Percentiles rank a stretch among this genome's conserved stretches.
Evolutionary conservation across 2,329 filamentous ascomycete species (phyloP).

Genomic region (Aspergillus proliferans): DNA sequence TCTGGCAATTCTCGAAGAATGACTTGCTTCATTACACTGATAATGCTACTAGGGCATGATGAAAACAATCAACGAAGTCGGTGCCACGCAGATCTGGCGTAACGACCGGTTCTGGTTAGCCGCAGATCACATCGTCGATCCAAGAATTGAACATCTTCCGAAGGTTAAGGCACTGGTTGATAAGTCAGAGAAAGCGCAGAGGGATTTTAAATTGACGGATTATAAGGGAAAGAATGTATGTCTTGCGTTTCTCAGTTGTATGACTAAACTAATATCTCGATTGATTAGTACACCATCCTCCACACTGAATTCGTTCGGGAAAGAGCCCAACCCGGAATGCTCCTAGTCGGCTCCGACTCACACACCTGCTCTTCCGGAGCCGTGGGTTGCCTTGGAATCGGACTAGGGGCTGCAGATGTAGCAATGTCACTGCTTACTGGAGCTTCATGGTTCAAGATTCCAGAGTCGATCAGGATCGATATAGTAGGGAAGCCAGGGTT

Average conservation of each 20-base stretch:
- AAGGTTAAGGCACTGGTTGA: constrained; percentile 33
- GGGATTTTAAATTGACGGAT: constrained; percentile 42
- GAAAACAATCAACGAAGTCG: constrained; percentile 35
- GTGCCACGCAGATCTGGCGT: constrained; percentile 40
- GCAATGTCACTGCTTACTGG: constrained; percentile 42
- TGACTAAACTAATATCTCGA: too few species aligned
- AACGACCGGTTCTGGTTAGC: constrained; percentile 49
- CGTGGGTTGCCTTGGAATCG: constrained; percentile 39
- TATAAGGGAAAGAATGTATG: constrained; percentile 34
- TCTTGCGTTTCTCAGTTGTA: background rate
- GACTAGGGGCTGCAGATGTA: constrained; percentile 43
- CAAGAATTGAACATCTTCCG: constrained; percentile 33
- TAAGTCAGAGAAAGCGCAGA: constrained; percentile 30
- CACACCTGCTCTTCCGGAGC: constrained; percentile 44
- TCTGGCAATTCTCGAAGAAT: constrained; percentile 1
- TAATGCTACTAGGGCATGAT: constrained; percentile 32
- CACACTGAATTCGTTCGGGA: constrained; percentile 45
- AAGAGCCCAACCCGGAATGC: constrained; percentile 40
- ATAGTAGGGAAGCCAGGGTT: constrained; percentile 31
- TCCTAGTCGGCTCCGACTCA: constrained; percentile 41
- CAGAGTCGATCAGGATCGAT: constrained; percentile 37
- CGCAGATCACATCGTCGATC: constrained; percentile 46
- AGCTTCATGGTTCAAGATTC: constrained; percentile 44
- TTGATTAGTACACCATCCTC: constrained; percentile 34
- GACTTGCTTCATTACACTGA: too few species aligned